Evolutionary conservation across 805 yeast genomes (phyloP).

Genomic region (Ogataea paradorogensis): DNA sequence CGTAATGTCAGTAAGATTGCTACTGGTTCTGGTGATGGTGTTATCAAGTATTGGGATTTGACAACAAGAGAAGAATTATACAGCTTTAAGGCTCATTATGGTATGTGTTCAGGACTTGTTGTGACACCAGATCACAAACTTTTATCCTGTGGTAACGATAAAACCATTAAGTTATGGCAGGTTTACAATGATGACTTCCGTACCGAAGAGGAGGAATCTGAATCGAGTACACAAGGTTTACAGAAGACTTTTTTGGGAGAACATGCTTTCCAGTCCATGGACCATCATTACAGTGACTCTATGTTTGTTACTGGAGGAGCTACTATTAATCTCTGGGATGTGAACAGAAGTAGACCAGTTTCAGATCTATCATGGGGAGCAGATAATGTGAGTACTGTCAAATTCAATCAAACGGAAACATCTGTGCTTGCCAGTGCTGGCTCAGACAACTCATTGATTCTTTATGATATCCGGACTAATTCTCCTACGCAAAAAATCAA

Average conservation of each 20-base stretch:
- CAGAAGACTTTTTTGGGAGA: conserved; percentile 80
- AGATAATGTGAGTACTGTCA: conserved; percentile 78
- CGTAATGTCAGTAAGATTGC: conserved; percentile 71
- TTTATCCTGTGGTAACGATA: conserved; percentile 85
- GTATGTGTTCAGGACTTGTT: conserved; percentile 80
- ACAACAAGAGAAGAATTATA: conserved; percentile 71
- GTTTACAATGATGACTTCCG: conserved; percentile 44
- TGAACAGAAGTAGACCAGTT: conserved; percentile 70
- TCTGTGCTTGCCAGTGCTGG: conserved; percentile 86
- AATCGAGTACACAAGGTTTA: conserved; percentile 47
- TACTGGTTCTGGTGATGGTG: conserved; percentile 94
- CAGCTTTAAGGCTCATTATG: conserved; percentile 85
- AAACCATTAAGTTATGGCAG: conserved; percentile 86
- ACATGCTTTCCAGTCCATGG: conserved; percentile 79
- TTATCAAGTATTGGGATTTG: conserved; percentile 90
- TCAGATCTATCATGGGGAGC: conserved; percentile 93
- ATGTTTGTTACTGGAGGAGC: conserved; percentile 92
- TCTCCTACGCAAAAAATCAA: conserved; percentile 90
- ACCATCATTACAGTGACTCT: conserved; percentile 74
- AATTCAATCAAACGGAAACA: conserved; percentile 88
- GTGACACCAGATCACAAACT: conserved; percentile 65
- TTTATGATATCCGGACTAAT: conserved; percentile 87
- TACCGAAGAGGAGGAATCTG: conserved; percentile 28
- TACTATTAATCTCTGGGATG: conserved; percentile 88
- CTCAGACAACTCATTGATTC: conserved; percentile 83